A percentile compares a stretch with the other conserved stretches of the same genome.
Conservation (phyloP, 2,329 filamentous ascomycete genomes). For the Talaromyces sp. region DNA sequence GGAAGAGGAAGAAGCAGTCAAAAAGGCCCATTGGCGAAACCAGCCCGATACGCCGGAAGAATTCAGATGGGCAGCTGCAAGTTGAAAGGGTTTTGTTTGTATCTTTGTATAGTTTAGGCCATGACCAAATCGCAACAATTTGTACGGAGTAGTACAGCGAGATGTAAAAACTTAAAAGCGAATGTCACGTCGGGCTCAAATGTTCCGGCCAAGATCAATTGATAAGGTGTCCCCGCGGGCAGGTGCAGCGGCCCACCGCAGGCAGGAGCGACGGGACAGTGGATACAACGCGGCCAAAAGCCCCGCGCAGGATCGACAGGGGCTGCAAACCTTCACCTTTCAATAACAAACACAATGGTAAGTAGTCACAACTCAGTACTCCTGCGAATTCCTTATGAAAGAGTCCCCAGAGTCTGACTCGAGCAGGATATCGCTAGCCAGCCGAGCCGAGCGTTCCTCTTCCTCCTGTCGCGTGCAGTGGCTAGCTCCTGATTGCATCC, state of each 20-base stretch:
- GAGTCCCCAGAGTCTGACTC: not conserved
- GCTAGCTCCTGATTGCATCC: not conserved
- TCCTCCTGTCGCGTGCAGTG: not conserved
- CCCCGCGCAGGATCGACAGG: not conserved
- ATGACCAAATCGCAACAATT: not conserved
- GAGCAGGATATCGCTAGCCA: not conserved
- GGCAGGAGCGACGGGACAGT: not conserved
- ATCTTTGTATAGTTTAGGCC: not conserved
- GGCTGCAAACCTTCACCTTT: not conserved
- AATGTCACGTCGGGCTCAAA: no score
- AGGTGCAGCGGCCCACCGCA: not conserved
- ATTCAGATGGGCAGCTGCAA: constrained; percentile 22
- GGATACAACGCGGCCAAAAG: not conserved
- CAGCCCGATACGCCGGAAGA: constrained; percentile 53
- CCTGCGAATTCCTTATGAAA: not conserved
- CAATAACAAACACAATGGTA: not conserved
- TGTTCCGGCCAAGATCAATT: no score
- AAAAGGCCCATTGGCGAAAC: constrained; percentile 48
- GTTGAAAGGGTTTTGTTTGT: not conserved
- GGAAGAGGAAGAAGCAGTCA: constrained; percentile 47
- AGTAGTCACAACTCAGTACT: not conserved
- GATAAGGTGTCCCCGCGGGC: not conserved
- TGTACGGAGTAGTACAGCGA: not conserved
- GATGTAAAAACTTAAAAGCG: not conserved
- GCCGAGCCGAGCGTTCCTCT: not conserved